A percentile compares a stretch with the other conserved stretches of the same genome.
phyloP scores from a whole-genome alignment of 805 yeast species.

The Candida khao-thaluensis region DNA sequence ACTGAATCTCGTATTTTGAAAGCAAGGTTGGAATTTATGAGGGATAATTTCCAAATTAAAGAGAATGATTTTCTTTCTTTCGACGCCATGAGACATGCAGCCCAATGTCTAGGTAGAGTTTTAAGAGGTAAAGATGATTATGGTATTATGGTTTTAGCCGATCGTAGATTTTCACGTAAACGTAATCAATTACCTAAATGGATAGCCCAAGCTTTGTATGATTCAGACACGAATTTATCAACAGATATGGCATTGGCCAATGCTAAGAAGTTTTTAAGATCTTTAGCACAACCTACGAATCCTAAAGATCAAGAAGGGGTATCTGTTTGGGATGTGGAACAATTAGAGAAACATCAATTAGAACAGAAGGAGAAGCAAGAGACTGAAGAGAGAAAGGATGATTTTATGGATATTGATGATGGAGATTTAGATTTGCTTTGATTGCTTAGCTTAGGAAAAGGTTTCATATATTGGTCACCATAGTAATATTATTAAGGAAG shows the following conservation, averaged over 20 bases:
- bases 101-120: constrained; percentile 97
- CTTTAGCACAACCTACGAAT: constrained; percentile 91
- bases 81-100: constrained; percentile 99
- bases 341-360: constrained; percentile 57
- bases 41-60: constrained; percentile 89
- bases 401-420: constrained; percentile 47
- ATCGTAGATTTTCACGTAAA: constrained; percentile 84
- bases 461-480: too few species aligned
- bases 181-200: constrained; percentile 90
- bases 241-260: constrained; percentile 97
- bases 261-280: constrained; percentile 87
- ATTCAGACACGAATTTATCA: constrained; percentile 87
- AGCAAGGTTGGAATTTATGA: constrained; percentile 88
- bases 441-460: too few species aligned
- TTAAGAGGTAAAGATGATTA: constrained; percentile 97
- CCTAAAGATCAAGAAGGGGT: constrained; percentile 91
- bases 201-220: constrained; percentile 91
- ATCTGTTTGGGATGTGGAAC: constrained; percentile 85
- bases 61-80: constrained; percentile 94
- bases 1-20: constrained; percentile 95
- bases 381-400: constrained; percentile 29
- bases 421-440: constrained; percentile 40
- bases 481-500: too few species aligned
- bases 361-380: constrained; percentile 35
- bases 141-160: constrained; percentile 98